phyloP scores from a whole-genome alignment of 2,329 filamentous ascomycete species.

The Microsporum audouinii region DNA sequence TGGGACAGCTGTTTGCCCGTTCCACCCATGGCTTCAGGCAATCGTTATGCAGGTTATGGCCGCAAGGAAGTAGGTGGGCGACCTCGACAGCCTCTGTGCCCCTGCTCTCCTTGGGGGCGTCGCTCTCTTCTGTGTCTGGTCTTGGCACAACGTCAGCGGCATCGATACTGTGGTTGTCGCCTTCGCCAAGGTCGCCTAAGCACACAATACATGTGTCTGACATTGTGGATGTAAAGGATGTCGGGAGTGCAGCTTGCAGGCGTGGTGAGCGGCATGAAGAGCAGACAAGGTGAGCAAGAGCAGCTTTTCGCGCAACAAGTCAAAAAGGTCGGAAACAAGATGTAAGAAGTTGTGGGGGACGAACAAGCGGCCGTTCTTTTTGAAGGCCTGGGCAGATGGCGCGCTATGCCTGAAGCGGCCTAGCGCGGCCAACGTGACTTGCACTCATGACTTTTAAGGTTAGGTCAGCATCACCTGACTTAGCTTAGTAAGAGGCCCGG shows the following conservation, averaged over 20 bases:
- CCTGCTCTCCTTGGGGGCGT: constrained; percentile 13
- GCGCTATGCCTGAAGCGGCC: constrained; percentile 9
- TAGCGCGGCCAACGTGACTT: constrained; percentile 27
- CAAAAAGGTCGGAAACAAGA: constrained; percentile 16
- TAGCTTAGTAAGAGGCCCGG: neutral
- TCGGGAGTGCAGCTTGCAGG: constrained; percentile 21
- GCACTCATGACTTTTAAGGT: constrained; percentile 1
- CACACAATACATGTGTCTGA: constrained; percentile 61
- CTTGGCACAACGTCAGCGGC: constrained; percentile 18
- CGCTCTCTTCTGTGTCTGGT: constrained; percentile 19
- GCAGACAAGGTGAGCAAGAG: constrained; percentile 21
- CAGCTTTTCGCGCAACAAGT: constrained; percentile 11
- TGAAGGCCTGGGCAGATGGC: constrained; percentile 29
- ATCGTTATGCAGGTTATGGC: constrained; percentile 82
- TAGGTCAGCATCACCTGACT: neutral
- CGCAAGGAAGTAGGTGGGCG: constrained; percentile 61
- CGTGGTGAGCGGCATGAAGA: constrained; percentile 31
- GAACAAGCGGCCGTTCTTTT: constrained; percentile 20
- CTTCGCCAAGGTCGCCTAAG: constrained; percentile 55
- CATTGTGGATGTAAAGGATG: constrained; percentile 36
- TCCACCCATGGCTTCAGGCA: constrained; percentile 92
- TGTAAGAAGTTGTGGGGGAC: constrained; percentile 15
- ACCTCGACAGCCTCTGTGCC: constrained; percentile 27
- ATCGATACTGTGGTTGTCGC: constrained; percentile 39
- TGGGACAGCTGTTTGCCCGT: constrained; percentile 93